Evolutionary conservation across 148 eudicot species (phyloP).

Genomic region (Chenopodium berlandieri): DNA sequence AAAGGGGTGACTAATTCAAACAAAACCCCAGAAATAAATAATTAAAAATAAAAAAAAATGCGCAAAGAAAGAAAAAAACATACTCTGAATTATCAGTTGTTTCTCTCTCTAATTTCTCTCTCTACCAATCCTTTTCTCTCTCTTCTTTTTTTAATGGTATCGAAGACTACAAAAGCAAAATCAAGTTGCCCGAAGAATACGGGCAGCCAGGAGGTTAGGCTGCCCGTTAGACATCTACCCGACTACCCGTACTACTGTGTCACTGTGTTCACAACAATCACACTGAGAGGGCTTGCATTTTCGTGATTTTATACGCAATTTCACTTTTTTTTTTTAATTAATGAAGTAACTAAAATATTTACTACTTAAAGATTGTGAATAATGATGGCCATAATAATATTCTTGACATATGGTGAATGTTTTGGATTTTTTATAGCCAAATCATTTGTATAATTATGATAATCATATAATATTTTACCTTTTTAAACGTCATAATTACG

Average conservation of each 20-base stretch:
- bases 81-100: constrained; percentile 30
- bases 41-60: neutral
- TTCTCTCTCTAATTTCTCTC: constrained; percentile 22
- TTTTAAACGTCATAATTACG: too few relatives aligned
- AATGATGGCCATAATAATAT: too few relatives aligned
- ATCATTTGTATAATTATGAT: too few relatives aligned
- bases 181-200: constrained; percentile 40
- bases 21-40: constrained; percentile 20
- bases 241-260: constrained; percentile 14
- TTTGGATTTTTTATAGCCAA: too few relatives aligned
- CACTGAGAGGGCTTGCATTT: constrained; percentile 13
- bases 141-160: constrained; percentile 42
- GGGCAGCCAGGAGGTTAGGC: constrained; percentile 39
- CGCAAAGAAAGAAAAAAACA: constrained; percentile 24
- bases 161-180: constrained; percentile 50
- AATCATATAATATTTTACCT: too few relatives aligned
- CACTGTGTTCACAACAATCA: constrained; percentile 29
- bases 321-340: too few relatives aligned
- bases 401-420: too few relatives aligned
- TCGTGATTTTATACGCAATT: too few relatives aligned
- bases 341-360: too few relatives aligned
- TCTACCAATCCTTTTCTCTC: constrained; percentile 34
- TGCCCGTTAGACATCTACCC: constrained; percentile 32
- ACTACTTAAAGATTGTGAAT: too few relatives aligned
- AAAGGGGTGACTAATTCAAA: constrained; percentile 51